A percentile compares a stretch with the other conserved stretches of the same genome.
These are phyloP conservation scores for Furcasterigmium furcatum DNA, from an alignment of 2,329 filamentous ascomycete species.

Conservation along the genomic window DNA sequence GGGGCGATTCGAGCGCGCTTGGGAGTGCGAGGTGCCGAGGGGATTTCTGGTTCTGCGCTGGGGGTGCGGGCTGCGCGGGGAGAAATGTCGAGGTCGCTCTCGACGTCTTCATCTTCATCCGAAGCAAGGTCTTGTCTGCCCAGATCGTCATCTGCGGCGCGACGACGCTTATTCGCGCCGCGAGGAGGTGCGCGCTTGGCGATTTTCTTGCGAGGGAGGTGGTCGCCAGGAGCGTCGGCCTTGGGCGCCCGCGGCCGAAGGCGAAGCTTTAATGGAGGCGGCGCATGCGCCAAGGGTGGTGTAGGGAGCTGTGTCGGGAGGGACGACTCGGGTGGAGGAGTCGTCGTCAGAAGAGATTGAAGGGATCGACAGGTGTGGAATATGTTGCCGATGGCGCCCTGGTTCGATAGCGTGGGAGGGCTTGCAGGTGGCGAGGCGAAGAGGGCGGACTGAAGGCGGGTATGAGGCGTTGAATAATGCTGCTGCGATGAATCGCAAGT, in stretches of 20 bases:
- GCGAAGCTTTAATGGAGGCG: conserved; percentile 50
- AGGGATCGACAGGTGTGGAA: conserved; percentile 59
- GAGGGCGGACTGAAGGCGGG: conserved; percentile 43
- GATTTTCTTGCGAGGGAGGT: conserved; percentile 41
- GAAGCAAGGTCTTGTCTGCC: conserved; percentile 25
- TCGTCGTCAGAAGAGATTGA: conserved; percentile 52
- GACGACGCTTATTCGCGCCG: conserved; percentile 51
- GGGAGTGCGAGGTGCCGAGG: conserved; percentile 46
- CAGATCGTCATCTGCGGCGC: conserved; percentile 42
- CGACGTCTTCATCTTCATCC: conserved; percentile 19
- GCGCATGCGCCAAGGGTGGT: conserved; percentile 51
- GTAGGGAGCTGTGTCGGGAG: conserved; percentile 44
- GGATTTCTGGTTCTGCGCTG: conserved; percentile 11
- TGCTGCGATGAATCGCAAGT: conserved; percentile 53
- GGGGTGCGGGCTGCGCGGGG: conserved; percentile 8
- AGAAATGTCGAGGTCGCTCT: conserved; percentile 32
- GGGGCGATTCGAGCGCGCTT: conserved; percentile 60
- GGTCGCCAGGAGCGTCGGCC: conserved; percentile 19
- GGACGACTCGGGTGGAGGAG: conserved; percentile 34
- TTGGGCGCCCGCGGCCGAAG: conserved; percentile 42
- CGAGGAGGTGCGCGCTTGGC: conserved; percentile 47
- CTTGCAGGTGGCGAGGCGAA: conserved; percentile 59
- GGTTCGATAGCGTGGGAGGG: conserved; percentile 43
- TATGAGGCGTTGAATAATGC: conserved; percentile 20
- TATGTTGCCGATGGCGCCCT: conserved; percentile 49